Conservation (phyloP, 2,329 filamentous ascomycete species). For the Chaetomium globosum region DNA sequence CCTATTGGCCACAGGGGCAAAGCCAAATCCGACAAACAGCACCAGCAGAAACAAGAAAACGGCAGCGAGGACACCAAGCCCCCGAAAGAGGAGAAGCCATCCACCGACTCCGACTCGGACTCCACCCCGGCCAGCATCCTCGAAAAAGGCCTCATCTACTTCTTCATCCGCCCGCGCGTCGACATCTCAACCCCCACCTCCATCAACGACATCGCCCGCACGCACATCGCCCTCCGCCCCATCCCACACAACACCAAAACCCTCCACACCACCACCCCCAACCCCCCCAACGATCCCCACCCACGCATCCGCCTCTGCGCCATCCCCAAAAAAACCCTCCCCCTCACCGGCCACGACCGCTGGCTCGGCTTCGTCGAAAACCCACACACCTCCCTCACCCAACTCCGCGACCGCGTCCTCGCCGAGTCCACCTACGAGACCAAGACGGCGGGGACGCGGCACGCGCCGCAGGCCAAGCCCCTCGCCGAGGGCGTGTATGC, state of each 20-base stretch:
- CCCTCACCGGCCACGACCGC: conserved; percentile 66
- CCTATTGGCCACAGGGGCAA: neutral
- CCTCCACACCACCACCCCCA: conserved; percentile 53
- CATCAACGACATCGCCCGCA: conserved; percentile 73
- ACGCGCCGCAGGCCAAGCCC: conserved; percentile 69
- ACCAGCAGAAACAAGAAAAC: conserved; percentile 23
- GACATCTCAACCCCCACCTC: conserved; percentile 69
- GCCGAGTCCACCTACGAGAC: conserved; percentile 70
- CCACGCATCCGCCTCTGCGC: conserved; percentile 74
- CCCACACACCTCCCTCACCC: conserved; percentile 62
- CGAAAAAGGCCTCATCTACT: conserved; percentile 89
- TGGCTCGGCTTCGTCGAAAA: conserved; percentile 88
- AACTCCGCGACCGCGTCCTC: conserved; percentile 74
- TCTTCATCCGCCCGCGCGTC: conserved; percentile 81
- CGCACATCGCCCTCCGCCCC: conserved; percentile 77
- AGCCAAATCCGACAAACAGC: conserved; percentile 7
- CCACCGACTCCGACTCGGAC: conserved; percentile 32
- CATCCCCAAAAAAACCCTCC: conserved; percentile 82
- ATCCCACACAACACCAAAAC: conserved; percentile 66
- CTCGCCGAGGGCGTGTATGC: conserved; percentile 87
- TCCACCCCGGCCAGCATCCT: conserved; percentile 59
- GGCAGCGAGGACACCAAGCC: conserved; percentile 13
- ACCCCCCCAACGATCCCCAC: conserved; percentile 55
- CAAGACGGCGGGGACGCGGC: conserved; percentile 70
- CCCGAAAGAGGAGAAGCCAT: neutral